Evolutionary conservation across 2,329 filamentous ascomycete genomes (phyloP).

Genomic region (Alternaria hordeiaustralica): DNA sequence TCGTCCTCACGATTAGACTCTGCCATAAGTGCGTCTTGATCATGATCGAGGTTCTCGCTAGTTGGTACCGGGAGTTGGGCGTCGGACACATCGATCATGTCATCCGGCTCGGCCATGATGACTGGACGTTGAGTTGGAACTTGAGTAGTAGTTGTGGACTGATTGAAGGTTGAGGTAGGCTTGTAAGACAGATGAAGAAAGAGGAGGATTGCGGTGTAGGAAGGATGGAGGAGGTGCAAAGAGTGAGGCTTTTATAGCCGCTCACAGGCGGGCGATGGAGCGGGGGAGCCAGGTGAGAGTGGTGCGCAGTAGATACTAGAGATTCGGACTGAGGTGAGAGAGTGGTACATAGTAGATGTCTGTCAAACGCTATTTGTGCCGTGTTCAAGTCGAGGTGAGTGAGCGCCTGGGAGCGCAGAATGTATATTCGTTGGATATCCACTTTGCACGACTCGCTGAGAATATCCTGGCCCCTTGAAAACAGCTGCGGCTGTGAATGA

Average conservation of each 20-base stretch:
- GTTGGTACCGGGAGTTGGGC: conserved; percentile 2
- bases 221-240: not conserved
- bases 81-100: not conserved
- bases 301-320: not conserved
- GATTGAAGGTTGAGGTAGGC: not conserved
- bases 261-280: not conserved
- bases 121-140: not conserved
- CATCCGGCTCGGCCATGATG: conserved; percentile 3
- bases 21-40: not conserved
- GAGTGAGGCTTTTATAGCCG: conserved; percentile 1
- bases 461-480: too few species aligned
- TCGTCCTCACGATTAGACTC: not conserved
- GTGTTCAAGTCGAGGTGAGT: too few species aligned
- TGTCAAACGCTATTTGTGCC: too few species aligned
- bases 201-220: conserved; percentile 1
- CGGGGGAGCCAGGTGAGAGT: not conserved
- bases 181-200: not conserved
- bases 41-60: not conserved
- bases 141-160: not conserved
- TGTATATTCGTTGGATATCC: too few species aligned
- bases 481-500: too few species aligned
- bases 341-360: too few species aligned
- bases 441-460: too few species aligned
- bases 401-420: too few species aligned
- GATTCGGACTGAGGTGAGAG: not conserved